A percentile compares a stretch with the other conserved stretches of the same genome.
phyloP scores from a whole-genome alignment of 2,329 filamentous ascomycete species.

The Fusarium domesticum region DNA sequence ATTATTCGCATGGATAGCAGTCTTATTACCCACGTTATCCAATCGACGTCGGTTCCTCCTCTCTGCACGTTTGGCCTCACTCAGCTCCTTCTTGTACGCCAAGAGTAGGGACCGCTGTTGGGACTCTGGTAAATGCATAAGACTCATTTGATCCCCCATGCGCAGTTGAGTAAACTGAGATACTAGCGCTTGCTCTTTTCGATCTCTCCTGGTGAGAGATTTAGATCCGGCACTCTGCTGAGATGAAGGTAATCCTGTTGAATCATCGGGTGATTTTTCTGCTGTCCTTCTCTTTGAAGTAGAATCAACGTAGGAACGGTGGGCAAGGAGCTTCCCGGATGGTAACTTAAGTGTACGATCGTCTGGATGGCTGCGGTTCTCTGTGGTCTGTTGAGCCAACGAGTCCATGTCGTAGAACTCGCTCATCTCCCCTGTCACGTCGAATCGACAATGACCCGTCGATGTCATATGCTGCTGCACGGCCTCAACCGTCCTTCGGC shows the following conservation, averaged over 20 bases:
- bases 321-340: conserved; percentile 19
- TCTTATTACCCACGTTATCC: too few relatives aligned
- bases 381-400: not conserved
- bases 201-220: conserved; percentile 6
- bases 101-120: conserved; percentile 14
- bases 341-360: conserved; percentile 9
- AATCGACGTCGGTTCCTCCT: too few relatives aligned
- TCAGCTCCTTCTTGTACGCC: conserved; percentile 13
- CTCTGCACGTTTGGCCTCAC: too few relatives aligned
- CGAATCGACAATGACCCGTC: conserved; percentile 47
- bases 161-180: conserved; percentile 11
- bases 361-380: not conserved
- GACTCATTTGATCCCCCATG: conserved; percentile 16
- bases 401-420: conserved; percentile 40
- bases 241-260: too few relatives aligned
- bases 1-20: too few relatives aligned
- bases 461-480: conserved; percentile 51
- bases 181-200: conserved; percentile 6
- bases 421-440: conserved; percentile 33
- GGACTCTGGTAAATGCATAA: conserved; percentile 17
- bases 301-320: conserved; percentile 5
- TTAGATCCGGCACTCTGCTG: accelerated
- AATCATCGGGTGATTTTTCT: not conserved
- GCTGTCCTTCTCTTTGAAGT: not conserved
- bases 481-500: conserved; percentile 41